phyloP scores from a whole-genome alignment of 768 basidiomycete species.

The Mycena amicta region DNA sequence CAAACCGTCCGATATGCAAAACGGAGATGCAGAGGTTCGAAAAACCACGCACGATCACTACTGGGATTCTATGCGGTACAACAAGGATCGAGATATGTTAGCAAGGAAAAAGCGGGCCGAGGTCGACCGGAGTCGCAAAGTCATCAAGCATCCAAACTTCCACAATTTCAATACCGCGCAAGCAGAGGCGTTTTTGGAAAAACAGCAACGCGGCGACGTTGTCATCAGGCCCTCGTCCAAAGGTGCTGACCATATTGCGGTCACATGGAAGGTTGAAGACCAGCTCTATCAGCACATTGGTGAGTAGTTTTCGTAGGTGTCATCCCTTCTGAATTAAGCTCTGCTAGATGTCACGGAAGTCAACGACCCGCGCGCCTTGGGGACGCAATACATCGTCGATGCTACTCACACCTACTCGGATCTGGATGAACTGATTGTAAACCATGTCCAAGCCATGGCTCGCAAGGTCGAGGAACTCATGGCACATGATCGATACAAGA shows the following conservation, averaged over 20 bases:
- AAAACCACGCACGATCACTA: conserved; percentile 57
- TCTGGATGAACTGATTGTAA: conserved; percentile 95
- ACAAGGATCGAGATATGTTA: conserved; percentile 71
- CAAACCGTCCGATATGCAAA: conserved; percentile 59
- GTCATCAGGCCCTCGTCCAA: conserved; percentile 96
- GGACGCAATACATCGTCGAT: conserved; percentile 72
- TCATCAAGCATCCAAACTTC: conserved; percentile 98
- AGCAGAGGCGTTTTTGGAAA: conserved; percentile 87
- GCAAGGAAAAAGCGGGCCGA: conserved; percentile 85
- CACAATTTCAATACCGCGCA: conserved; percentile 90
- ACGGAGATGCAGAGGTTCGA: conserved; percentile 65
- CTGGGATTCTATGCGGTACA: conserved; percentile 68
- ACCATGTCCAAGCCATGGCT: conserved; percentile 93
- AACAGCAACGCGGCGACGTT: conserved; percentile 92
- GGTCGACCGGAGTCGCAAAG: conserved; percentile 74
- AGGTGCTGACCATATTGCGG: conserved; percentile 88
- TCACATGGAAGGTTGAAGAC: conserved; percentile 99
- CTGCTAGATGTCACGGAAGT: conserved; percentile 75
- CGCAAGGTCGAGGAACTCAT: conserved; percentile 93
- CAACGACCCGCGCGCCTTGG: conserved; percentile 71
- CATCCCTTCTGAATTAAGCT: background rate
- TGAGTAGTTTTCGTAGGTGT: conserved; percentile 37
- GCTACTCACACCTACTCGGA: conserved; percentile 83
- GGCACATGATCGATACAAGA: conserved; percentile 94
- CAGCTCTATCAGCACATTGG: conserved; percentile 96